Evolutionary conservation across 2,329 filamentous ascomycete genomes (phyloP).

Genomic region (Talaromyces funiculosus): DNA sequence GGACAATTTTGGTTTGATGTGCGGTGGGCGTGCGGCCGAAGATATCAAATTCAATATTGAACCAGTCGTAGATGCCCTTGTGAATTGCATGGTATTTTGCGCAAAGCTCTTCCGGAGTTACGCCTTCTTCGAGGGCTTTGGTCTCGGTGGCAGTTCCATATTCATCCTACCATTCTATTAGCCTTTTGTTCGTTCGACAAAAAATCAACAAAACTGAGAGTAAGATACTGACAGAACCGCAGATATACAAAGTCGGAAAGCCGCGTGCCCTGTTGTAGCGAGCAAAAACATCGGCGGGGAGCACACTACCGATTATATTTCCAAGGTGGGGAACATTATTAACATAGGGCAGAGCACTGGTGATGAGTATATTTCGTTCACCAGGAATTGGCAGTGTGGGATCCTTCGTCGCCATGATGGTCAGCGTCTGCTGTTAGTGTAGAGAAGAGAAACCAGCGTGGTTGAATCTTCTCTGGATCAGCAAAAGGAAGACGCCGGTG

Average conservation of each 20-base stretch:
- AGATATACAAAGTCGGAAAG: slow-evolving; percentile 71
- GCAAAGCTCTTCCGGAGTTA: slow-evolving; percentile 78
- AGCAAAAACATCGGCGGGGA: slow-evolving; percentile 82
- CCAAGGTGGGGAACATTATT: slow-evolving; percentile 77
- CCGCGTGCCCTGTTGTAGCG: slow-evolving; percentile 49
- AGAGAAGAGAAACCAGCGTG: not conserved
- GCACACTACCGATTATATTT: slow-evolving; percentile 80
- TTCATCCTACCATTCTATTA: slow-evolving; percentile 54
- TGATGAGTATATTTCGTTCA: slow-evolving; percentile 83
- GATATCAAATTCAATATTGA: slow-evolving; percentile 88
- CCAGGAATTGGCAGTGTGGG: slow-evolving; percentile 60
- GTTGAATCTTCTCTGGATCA: not conserved
- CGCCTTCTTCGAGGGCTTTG: slow-evolving; percentile 81
- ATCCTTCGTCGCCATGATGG: slow-evolving; percentile 11
- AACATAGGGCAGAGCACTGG: slow-evolving; percentile 84
- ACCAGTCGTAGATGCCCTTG: slow-evolving; percentile 91
- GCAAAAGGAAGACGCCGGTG: not conserved
- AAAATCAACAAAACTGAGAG: too few relatives aligned
- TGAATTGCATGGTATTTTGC: slow-evolving; percentile 89
- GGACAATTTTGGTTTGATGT: slow-evolving; percentile 86
- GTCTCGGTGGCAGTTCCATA: slow-evolving; percentile 96
- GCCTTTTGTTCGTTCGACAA: not conserved
- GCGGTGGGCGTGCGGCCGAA: slow-evolving; percentile 88
- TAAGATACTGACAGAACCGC: slow-evolving; percentile 53
- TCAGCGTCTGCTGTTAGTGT: not conserved